Base-by-base conservation (phyloP, 257 asterid species). In the Solanum gracilifrons region DNA sequence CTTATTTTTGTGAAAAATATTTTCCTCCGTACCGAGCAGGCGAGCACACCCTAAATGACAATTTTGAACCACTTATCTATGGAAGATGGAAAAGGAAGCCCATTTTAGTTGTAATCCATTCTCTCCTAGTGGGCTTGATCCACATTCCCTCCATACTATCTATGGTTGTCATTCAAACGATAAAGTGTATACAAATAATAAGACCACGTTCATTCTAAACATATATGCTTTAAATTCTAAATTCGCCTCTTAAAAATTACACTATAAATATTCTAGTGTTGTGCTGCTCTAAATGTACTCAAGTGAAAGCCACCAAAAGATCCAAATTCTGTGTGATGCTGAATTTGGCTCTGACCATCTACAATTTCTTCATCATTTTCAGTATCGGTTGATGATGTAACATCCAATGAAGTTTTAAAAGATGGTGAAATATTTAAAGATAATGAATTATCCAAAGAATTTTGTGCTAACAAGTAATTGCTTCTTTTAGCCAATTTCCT, bases 231-330 rank as follows among this genome's bases (percentile, higher is more conserved):
- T 75, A 15, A 12, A 11, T 12, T 0, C 7, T 23, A 6, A 37
- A 73, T 21, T 35, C 0, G 5, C 82, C 48, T 5, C 8, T 3
- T 3, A 37, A 12, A 36, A 21, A 4, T 35, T 5, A 20, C 25
- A 35, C 25, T 18, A 21, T 21, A 75, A 21, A 21, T 3, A 36
- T 37, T 23, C 83, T 76, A 37, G 23, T 6, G 23, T 37, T 76
- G 83, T 75, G 27, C 21, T 68, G 15, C 20, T 21, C 33, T 37
- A 37, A n/a, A 79, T 77, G 82, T 69, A 55, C 86, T 86, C 7
- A 85, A 58, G 29, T 85, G 89, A 86, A 93, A 92, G 51, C 94
- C 97, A 79, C 86, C 66, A 73, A 93, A 92, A 75, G 97, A 92
- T 51, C 90, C 94, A 62, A 82, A 20, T 35, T 88, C 85, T 76